Evolutionary conservation across 1,284 basidiomycete species (phyloP).

Genomic region (Ceratobasidium papillatum): DNA sequence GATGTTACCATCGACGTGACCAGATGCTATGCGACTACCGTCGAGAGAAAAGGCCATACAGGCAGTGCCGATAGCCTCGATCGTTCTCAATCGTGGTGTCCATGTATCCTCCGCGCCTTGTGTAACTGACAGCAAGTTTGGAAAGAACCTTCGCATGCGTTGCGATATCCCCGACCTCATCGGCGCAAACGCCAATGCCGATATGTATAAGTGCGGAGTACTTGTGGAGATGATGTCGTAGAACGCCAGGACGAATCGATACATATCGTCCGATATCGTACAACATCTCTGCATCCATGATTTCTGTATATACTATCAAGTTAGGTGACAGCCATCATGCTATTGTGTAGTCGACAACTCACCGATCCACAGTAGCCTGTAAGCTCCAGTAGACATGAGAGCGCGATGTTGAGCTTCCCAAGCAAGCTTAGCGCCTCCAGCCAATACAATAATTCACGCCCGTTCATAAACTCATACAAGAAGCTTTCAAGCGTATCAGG

Average conservation of each 20-base stretch:
- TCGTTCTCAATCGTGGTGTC: constrained; percentile 1
- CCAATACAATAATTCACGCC: constrained; percentile 25
- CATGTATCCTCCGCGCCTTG: not conserved
- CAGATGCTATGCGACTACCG: constrained; percentile 15
- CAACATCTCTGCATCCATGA: not conserved
- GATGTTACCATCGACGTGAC: not conserved
- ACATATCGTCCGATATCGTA: not conserved
- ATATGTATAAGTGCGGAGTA: constrained; percentile 18
- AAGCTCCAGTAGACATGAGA: not conserved
- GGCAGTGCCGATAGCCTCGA: not conserved
- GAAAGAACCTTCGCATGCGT: not conserved
- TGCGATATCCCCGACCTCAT: not conserved
- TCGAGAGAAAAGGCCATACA: constrained; percentile 10
- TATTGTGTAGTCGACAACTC: not conserved
- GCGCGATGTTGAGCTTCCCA: not conserved
- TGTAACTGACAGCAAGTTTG: not conserved
- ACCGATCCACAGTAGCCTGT: not conserved
- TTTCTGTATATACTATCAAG: not conserved
- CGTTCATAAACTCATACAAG: not conserved
- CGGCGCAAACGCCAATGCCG: constrained; percentile 21
- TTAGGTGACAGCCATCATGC: not conserved
- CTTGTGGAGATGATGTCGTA: constrained; percentile 5
- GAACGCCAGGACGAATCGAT: constrained; percentile 6
- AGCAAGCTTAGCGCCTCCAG: constrained; percentile 27
- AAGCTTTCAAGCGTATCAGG: not conserved